Evolutionary conservation across 768 basidiomycete genomes (phyloP), one percentile per base, ranked within the genome.

Genomic region (Pholiota conissans): DNA sequence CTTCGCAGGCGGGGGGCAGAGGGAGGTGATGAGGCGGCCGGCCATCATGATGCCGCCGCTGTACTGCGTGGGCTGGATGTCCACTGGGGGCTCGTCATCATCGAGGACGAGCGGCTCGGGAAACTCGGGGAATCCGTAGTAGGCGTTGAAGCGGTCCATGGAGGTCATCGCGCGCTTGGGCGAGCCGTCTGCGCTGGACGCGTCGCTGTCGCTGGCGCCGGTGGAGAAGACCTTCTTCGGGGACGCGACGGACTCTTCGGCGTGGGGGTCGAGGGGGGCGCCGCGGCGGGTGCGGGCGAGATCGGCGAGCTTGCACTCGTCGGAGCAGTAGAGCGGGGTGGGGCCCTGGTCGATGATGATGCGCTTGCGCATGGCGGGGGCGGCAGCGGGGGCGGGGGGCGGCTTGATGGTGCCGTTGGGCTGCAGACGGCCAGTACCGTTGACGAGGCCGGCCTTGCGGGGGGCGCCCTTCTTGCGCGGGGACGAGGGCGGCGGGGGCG

Each of bases 321-420:
- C 88, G 0, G 90, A 92, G 73, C 91, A 93, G 74, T 93, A 93
- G 57, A 93, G 80, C 18, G 90, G 90, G 1, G 83, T 84, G n/a
- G 89, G 90, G 1, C 79, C 78, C 69, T 89, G 89, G 74, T 91
- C 89, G 74, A 92, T 91, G 73, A 91, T 77, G 10, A 84, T 84
- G 46, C 84, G 84, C 40, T 81, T 77, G 67, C 83, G 82, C 42
- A 76, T 75, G 10, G 67, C 63, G n/a, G 68, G 40, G 18, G 75
- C n/a, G n/a, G n/a, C 52, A 26, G 65, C 62, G 55, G 60, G 65
- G 39, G 61, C 67, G 55, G 68, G 63, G 34, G 61, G 14, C 35
- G 50, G 49, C 70, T 84, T 86, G 67, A 80, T 71, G 3, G 83
- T 74, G 66, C 81, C 82, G 59, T 83, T 85, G 46, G 78, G 81